A percentile compares a stretch with the other conserved stretches of the same genome.
These are phyloP conservation scores for Spinacia oleracea DNA, from an alignment of 179 eudicot species.

Conservation along the genomic window DNA sequence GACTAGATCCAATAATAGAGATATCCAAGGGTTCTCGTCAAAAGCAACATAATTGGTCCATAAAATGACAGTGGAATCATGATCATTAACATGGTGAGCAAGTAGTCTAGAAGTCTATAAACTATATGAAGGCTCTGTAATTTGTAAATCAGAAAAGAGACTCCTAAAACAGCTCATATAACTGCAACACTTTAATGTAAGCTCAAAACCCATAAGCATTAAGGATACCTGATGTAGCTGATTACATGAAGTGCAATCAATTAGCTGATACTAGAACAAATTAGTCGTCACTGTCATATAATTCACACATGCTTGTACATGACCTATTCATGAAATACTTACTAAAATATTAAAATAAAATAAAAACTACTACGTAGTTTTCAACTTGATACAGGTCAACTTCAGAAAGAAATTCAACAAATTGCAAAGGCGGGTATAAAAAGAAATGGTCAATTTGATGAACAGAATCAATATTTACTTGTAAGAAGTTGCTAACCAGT, in stretches of 20 bases:
- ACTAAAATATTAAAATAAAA: not conserved
- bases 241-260: not conserved
- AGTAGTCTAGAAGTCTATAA: not conserved
- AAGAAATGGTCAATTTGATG: not conserved
- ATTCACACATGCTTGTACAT: not conserved
- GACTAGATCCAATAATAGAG: not conserved
- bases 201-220: not conserved
- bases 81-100: not conserved
- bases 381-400: not conserved
- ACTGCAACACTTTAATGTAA: not conserved
- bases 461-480: slow-evolving; percentile 9
- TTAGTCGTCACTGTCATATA: not conserved
- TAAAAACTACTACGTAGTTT: no score
- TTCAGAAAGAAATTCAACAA: not conserved
- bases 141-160: not conserved
- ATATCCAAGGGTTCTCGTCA: not conserved
- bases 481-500: slow-evolving; percentile 44
- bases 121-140: not conserved
- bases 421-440: not conserved
- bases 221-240: not conserved
- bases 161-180: not conserved
- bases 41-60: not conserved
- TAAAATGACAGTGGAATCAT: not conserved
- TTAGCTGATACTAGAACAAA: not conserved
- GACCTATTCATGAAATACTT: not conserved